phyloP scores from a whole-genome alignment of 2,329 filamentous ascomycete genomes.

The Xylaria sp. region DNA sequence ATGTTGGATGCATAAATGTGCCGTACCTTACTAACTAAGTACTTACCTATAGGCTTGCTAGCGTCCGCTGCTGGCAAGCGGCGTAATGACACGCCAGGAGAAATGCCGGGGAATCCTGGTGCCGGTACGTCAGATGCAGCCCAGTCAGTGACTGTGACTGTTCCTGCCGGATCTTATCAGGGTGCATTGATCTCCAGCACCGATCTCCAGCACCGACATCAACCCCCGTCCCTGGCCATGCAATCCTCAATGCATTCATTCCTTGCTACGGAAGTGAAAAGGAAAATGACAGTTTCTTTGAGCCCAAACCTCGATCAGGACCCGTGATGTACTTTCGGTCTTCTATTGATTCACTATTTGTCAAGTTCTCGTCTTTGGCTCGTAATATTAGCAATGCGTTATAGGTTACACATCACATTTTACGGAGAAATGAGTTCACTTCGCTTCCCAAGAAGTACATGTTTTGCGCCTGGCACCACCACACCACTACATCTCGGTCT shows the following conservation, averaged over 20 bases:
- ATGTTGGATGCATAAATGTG: background rate
- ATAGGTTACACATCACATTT: conserved; percentile 37
- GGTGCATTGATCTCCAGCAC: conserved; percentile 23
- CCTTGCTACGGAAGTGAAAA: background rate
- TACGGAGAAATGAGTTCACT: conserved; percentile 13
- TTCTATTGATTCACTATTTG: conserved; percentile 35
- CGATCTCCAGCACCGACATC: conserved; percentile 17
- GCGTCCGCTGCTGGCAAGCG: conserved; percentile 26
- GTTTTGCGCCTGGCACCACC: conserved; percentile 16
- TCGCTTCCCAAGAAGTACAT: conserved; percentile 28
- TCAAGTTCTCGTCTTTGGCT: conserved; percentile 29
- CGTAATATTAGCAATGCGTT: conserved; percentile 25
- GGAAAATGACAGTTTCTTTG: conserved; percentile 29
- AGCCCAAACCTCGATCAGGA: conserved; percentile 16
- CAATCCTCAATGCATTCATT: background rate
- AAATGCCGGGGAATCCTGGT: conserved; percentile 33
- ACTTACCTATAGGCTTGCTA: conserved; percentile 22
- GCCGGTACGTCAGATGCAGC: conserved; percentile 34
- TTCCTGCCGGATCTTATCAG: conserved; percentile 35
- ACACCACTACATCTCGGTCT: conserved; percentile 27
- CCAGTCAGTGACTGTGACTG: conserved; percentile 20
- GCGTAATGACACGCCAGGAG: conserved; percentile 26
- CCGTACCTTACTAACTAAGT: too few relatives aligned
- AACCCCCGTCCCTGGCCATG: background rate
- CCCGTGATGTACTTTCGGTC: conserved; percentile 15